These are phyloP conservation scores for Corylus americana DNA, from an alignment of 306 rosid genomes.

Conservation along the genomic window DNA sequence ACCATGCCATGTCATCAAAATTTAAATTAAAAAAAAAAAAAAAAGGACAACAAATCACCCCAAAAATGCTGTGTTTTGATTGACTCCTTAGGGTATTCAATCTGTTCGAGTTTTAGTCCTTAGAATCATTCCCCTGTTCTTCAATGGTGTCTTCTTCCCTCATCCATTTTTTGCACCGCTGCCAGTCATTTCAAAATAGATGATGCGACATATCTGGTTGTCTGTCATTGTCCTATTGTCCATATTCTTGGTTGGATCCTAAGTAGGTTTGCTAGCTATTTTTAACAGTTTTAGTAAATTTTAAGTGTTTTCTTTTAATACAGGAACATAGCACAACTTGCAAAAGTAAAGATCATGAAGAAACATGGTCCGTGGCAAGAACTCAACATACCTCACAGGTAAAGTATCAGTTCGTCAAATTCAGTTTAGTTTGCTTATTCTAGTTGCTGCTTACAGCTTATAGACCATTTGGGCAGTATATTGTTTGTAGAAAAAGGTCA, in stretches of 20 bases:
- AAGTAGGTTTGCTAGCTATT: not conserved
- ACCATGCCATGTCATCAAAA: too few species aligned
- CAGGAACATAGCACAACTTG: constrained; percentile 82
- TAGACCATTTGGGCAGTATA: not conserved
- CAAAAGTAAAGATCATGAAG: constrained; percentile 69
- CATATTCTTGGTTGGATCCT: not conserved
- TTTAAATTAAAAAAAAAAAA: too few species aligned
- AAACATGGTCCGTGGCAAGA: constrained; percentile 65
- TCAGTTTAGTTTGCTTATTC: not conserved
- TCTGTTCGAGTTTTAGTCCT: too few species aligned
- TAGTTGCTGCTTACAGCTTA: not conserved
- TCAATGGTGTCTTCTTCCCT: too few species aligned
- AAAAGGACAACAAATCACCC: too few species aligned
- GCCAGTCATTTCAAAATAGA: not conserved
- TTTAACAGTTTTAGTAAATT: constrained; percentile 5
- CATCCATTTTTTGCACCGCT: too few species aligned
- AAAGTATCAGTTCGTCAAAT: constrained; percentile 14
- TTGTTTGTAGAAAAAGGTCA: not conserved
- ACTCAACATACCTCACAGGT: constrained; percentile 73
- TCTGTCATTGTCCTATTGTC: not conserved
- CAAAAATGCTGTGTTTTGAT: too few species aligned
- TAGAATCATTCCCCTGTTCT: too few species aligned
- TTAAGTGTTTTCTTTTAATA: constrained; percentile 21
- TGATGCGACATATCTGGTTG: not conserved
- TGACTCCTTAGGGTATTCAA: too few species aligned